Base-by-base conservation (phyloP, 2,329 filamentous ascomycete species). In the Byssothecium circinans region DNA sequence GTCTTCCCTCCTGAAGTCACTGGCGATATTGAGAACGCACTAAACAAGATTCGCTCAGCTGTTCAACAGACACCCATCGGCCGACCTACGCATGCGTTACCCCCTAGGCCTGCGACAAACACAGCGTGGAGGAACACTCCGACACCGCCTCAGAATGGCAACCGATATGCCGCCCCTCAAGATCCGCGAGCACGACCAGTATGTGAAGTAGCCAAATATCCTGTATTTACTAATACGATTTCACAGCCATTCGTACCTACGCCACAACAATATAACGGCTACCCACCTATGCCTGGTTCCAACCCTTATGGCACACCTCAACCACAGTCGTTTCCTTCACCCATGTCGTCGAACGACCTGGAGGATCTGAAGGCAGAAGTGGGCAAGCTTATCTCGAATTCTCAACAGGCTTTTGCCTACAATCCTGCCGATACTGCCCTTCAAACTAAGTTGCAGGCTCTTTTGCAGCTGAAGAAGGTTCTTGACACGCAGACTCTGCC, bases 1-100 rank as follows among this genome's bases (percentile, higher is more conserved):
- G 92, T 99, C 42, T 99, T 99, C 67, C 83, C 90, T 22, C 81
- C 84, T 32, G 91, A 97, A 47, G 83, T 91, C 49, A 95, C 92
- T 35, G 83, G 88, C 43, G 89, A 89, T 35, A 97, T 99, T 58
- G 94, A 99, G 71, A 95, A 90, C 71, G 91, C 92, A 41, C 78
- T 99, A 50, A 89, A 94, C 70, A 96, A 94, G 71, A 90, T 88
- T 43, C 79, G 81, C 52, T 82, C 81, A 36, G 78, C 80, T 19
- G 74, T 86, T 50, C 83, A 86, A 54, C 76, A 83, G 53, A 75
- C 78, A 55, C 77, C 80, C 54, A 72, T 77, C 38, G 78, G 61
- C 25, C 60, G 62, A 30, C 67, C 81, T 55, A 78, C 64, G 35
- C 61, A 69, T 50, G 56, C 58, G 11, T 53, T 72, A 4, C 70